phyloP scores from a whole-genome alignment of 2,329 filamentous ascomycete genomes.

The Venturiaceae sp. region DNA sequence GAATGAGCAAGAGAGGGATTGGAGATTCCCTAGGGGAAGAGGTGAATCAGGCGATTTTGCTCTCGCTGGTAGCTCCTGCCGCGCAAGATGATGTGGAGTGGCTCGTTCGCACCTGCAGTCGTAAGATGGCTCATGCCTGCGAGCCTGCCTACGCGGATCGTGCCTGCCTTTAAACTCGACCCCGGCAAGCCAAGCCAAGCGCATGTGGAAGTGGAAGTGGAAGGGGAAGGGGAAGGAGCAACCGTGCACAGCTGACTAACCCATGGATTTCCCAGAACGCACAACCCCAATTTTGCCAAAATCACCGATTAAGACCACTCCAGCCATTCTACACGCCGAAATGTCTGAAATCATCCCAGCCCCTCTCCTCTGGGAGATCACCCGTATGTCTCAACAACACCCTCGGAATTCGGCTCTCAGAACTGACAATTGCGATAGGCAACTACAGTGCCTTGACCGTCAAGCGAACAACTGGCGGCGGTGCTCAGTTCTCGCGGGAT shows the following conservation, averaged over 20 bases:
- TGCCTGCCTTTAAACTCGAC: not conserved
- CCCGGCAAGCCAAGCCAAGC: not conserved
- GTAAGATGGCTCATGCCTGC: too few relatives aligned
- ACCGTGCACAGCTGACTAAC: too few relatives aligned
- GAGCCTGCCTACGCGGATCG: too few relatives aligned
- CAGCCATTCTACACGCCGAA: conserved; percentile 32
- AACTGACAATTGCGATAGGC: conserved; percentile 42
- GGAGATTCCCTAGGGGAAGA: too few relatives aligned
- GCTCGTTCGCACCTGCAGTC: too few relatives aligned
- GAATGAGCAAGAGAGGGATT: too few relatives aligned
- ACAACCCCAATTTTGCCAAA: not conserved
- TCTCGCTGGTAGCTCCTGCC: too few relatives aligned
- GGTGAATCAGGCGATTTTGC: too few relatives aligned
- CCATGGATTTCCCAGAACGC: not conserved
- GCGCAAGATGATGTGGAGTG: too few relatives aligned
- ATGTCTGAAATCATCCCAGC: conserved; percentile 66
- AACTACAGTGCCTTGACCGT: conserved; percentile 83
- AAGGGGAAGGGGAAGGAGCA: too few relatives aligned
- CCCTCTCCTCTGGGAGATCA: conserved; percentile 91
- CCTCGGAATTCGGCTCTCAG: not conserved
- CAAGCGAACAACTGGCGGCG: conserved; percentile 76
- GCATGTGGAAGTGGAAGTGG: too few relatives aligned
- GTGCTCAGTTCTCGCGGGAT: conserved; percentile 86
- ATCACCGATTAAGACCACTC: conserved; percentile 28
- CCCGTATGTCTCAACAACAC: conserved; percentile 57